Evolutionary conservation across 768 basidiomycete species (phyloP), one percentile per base, ranked within the genome.

Genomic region (Naematelia encephala): DNA sequence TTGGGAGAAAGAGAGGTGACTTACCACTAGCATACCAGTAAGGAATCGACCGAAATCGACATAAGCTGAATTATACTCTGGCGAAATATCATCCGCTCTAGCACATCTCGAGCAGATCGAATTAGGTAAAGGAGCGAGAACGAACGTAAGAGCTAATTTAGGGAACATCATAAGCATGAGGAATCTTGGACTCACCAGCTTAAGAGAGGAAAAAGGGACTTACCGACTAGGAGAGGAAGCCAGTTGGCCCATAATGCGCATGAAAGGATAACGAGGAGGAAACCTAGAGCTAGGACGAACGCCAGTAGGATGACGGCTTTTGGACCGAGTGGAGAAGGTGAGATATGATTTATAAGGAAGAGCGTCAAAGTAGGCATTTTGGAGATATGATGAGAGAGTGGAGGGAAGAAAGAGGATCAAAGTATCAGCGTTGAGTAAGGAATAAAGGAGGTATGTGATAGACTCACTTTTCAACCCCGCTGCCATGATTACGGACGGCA

Each of bases 201-300:
- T 11, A 47, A 21, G n/a, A 48, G 14, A 61, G 34, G 34, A 39
- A 39, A 42, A 39, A 30, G 46, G 22, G 42, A 28, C 78, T 62
- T 67, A 96, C 96, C 96, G 64, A 97, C 94, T 64, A 98, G 83
- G 51, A 99, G 82, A 29, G 96, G 96, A 21, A 98, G 82, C 96
- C 96, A 99, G 77, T 99, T 99, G 13, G 85, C 80, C 87, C 88
- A 98, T 27, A 98, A 80, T 5, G 96, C 96, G 75, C 96, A 98
- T 1, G 91, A 91, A 22, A 99, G 86, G 77, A 99, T 99, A 72
- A 98, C 90, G 73, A 98, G 84, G 58, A 99, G 80, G 81, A 99
- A 99, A n/a, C 96, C 96, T 14, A 94, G 84, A 4, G 96, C 96
- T 51, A 99, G 87, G 54, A 97, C 90, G 79, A 99, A 97, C 1